phyloP scores from a whole-genome alignment of 768 basidiomycete species.

The Lentinula guzmanii region DNA sequence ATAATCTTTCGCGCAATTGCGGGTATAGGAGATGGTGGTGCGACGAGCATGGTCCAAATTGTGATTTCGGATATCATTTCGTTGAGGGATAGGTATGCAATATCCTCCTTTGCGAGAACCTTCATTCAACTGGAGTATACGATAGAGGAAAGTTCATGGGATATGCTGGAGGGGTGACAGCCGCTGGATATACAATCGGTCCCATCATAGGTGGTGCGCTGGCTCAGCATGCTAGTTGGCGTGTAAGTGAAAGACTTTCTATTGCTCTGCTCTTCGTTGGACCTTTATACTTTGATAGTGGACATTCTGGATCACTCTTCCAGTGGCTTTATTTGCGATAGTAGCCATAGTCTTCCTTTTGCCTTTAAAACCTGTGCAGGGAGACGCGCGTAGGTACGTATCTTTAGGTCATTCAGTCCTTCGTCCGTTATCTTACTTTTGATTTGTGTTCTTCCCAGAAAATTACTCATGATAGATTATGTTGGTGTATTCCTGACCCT shows the following conservation, averaged over 20 bases:
- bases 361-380: conserved; percentile 64
- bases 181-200: conserved; percentile 59
- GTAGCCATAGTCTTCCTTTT: conserved; percentile 56
- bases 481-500: conserved; percentile 54
- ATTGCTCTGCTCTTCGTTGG: background rate
- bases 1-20: conserved; percentile 67
- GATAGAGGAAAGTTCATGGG: conserved; percentile 72
- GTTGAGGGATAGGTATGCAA: conserved; percentile 51
- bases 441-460: conserved; percentile 26
- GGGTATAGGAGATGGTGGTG: conserved; percentile 66
- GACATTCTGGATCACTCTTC: conserved; percentile 74
- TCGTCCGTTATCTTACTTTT: background rate
- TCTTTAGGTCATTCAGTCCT: background rate
- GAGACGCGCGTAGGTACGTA: conserved; percentile 44
- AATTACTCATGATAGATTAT: conserved; percentile 68
- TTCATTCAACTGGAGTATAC: background rate
- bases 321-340: conserved; percentile 47
- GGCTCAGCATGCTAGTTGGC: conserved; percentile 57
- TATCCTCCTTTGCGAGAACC: background rate
- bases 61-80: conserved; percentile 69
- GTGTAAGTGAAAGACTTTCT: conserved; percentile 30
- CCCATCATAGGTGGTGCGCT: conserved; percentile 65
- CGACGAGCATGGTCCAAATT: conserved; percentile 65
- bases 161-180: conserved; percentile 52
- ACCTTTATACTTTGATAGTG: conserved; percentile 31